phyloP scores from a whole-genome alignment of 2,329 filamentous ascomycete genomes.

The Tolypocladium sp. region DNA sequence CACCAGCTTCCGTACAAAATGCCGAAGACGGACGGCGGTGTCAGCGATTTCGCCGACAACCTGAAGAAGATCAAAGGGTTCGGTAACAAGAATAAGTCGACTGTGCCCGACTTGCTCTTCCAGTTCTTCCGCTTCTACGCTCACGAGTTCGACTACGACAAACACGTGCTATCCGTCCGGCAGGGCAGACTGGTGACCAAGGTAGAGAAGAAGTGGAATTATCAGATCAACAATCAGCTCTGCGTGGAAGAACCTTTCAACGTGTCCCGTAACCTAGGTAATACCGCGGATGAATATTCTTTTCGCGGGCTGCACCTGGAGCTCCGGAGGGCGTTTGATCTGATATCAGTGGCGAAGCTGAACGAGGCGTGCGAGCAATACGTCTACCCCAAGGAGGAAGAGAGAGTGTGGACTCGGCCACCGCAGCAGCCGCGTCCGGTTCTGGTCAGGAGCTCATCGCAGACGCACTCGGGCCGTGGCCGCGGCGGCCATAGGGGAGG shows the following conservation, averaged over 20 bases:
- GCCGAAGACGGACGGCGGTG: conserved; percentile 52
- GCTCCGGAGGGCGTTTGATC: conserved; percentile 76
- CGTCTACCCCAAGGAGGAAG: conserved; percentile 78
- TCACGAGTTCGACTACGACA: conserved; percentile 86
- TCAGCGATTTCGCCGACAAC: conserved; percentile 81
- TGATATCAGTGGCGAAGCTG: conserved; percentile 70
- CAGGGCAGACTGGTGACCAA: conserved; percentile 72
- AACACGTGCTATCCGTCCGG: conserved; percentile 74
- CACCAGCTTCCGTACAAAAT: conserved; percentile 53
- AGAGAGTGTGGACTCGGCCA: conserved; percentile 50
- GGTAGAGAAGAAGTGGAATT: conserved; percentile 80
- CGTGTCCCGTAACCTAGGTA: conserved; percentile 77
- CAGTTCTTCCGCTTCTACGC: conserved; percentile 94
- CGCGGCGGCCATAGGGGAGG: conserved; percentile 40
- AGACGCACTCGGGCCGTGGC: conserved; percentile 41
- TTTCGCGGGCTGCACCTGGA: conserved; percentile 88
- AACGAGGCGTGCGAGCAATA: conserved; percentile 81
- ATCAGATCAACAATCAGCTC: conserved; percentile 69
- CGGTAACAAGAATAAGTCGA: conserved; percentile 72
- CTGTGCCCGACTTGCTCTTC: conserved; percentile 79
- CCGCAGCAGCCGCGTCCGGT: conserved; percentile 43
- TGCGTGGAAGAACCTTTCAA: conserved; percentile 98
- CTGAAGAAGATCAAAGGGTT: conserved; percentile 64
- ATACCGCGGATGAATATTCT: conserved; percentile 91
- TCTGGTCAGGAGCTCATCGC: conserved; percentile 52